phyloP scores from a whole-genome alignment of 73 alveolate genomes.

The Urostyla sp. region DNA sequence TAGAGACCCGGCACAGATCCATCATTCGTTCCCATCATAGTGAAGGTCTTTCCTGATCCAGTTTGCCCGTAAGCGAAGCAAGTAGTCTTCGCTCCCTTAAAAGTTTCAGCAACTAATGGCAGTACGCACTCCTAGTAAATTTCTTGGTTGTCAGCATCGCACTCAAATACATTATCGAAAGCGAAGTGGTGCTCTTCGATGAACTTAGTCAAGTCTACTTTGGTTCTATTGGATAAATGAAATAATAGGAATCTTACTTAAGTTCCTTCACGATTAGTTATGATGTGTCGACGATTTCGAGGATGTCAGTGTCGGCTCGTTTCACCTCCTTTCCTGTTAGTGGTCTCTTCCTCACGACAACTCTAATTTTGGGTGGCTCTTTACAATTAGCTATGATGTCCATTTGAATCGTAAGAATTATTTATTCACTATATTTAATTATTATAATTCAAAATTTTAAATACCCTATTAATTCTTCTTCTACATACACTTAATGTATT shows the following conservation, averaged over 20 bases:
- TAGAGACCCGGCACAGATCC: conserved; percentile 62
- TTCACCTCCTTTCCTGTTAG: conserved; percentile 49
- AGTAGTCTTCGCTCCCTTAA: conserved; percentile 86
- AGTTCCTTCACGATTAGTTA: conserved; percentile 77
- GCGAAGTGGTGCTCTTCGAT: conserved; percentile 86
- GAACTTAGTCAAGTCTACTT: conserved; percentile 86
- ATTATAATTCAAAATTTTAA: too few relatives aligned
- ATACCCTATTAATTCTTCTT: neutral
- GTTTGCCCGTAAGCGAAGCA: conserved; percentile 95
- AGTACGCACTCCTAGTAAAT: conserved; percentile 80
- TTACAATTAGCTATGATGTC: conserved; percentile 10
- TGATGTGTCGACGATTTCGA: conserved; percentile 55
- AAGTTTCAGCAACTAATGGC: conserved; percentile 86
- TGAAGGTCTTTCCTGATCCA: conserved; percentile 92
- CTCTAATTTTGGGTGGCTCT: conserved; percentile 72
- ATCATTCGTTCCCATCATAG: conserved; percentile 86
- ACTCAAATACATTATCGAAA: conserved; percentile 85
- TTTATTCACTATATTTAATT: too few relatives aligned
- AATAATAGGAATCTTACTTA: conserved; percentile 34
- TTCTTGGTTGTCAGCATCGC: conserved; percentile 59
- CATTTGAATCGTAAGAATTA: too few relatives aligned
- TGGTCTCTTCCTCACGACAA: conserved; percentile 69
- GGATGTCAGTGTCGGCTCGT: conserved; percentile 74
- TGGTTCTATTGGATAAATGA: conserved; percentile 50
- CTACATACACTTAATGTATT: neutral